Percentiles rank a stretch among this genome's conserved stretches.
Conservation (phyloP, 1,139 yeast species). For the Saccharomyces hybrid region DNA sequence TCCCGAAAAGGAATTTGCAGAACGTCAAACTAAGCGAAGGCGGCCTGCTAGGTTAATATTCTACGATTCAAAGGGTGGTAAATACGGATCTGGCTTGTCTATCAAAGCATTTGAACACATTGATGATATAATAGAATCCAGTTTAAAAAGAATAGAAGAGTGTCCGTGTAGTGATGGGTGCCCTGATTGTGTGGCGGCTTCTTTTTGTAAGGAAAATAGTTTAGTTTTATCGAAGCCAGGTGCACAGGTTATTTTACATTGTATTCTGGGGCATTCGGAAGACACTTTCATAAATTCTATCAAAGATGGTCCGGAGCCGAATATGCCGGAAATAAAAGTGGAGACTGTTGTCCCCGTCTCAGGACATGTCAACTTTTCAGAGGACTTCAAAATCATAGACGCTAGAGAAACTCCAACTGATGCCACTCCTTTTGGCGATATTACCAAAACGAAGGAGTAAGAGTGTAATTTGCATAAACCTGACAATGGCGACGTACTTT, state of each 20-base stretch:
- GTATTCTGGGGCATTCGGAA: slow-evolving; percentile 41
- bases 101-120: slow-evolving; percentile 72
- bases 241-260: slow-evolving; percentile 58
- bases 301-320: slow-evolving; percentile 77
- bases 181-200: slow-evolving; percentile 69
- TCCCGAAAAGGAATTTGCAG: slow-evolving; percentile 88
- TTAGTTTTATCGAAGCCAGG: slow-evolving; percentile 84
- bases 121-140: slow-evolving; percentile 53
- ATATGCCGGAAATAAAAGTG: slow-evolving; percentile 57
- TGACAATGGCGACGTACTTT: no score
- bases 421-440: background rate
- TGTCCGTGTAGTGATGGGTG: slow-evolving; percentile 88
- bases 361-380: slow-evolving; percentile 47
- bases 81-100: slow-evolving; percentile 69
- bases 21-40: slow-evolving; percentile 54
- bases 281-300: slow-evolving; percentile 41
- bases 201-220: slow-evolving; percentile 72
- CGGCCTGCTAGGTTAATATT: slow-evolving; percentile 84
- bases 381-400: slow-evolving; percentile 52
- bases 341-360: slow-evolving; percentile 60
- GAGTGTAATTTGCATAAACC: background rate
- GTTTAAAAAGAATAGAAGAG: slow-evolving; percentile 48
- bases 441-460: background rate
- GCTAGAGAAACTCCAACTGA: slow-evolving; percentile 23
- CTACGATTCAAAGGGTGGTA: slow-evolving; percentile 76